Evolutionary conservation across 257 asterid species (phyloP).

Genomic region (Paulownia fortunei): DNA sequence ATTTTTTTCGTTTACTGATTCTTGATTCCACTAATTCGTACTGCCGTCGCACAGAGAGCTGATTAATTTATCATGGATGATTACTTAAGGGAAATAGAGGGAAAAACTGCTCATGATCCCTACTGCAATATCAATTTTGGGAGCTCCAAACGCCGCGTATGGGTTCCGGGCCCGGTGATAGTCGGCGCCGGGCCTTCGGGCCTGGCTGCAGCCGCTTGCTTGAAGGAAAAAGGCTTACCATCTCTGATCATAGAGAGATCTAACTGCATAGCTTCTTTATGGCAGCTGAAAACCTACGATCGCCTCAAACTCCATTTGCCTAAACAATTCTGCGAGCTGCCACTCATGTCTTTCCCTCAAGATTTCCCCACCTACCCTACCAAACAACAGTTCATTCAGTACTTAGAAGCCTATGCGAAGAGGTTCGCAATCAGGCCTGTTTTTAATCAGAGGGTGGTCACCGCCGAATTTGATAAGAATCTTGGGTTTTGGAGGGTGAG

Average conservation of each 20-base stretch:
- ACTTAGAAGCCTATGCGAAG: slow-evolving; percentile 63
- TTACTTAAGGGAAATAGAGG: slow-evolving; percentile 57
- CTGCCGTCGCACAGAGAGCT: background rate
- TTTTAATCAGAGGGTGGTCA: slow-evolving; percentile 53
- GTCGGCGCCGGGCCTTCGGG: slow-evolving; percentile 94
- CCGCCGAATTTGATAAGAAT: slow-evolving; percentile 54
- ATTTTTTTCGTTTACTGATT: background rate
- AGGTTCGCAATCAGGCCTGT: slow-evolving; percentile 64
- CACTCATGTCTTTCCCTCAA: slow-evolving; percentile 71
- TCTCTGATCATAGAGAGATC: slow-evolving; percentile 73
- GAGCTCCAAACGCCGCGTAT: slow-evolving; percentile 29
- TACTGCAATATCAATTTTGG: slow-evolving; percentile 22
- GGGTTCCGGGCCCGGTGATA: slow-evolving; percentile 68
- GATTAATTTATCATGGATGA: slow-evolving; percentile 28
- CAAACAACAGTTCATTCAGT: slow-evolving; percentile 67
- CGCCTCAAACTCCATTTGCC: slow-evolving; percentile 86
- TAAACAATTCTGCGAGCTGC: slow-evolving; percentile 81
- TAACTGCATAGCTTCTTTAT: slow-evolving; percentile 76
- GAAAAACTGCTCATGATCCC: slow-evolving; percentile 64
- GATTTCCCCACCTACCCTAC: slow-evolving; percentile 79
- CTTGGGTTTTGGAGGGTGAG: slow-evolving; percentile 63
- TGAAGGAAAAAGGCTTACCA: slow-evolving; percentile 58
- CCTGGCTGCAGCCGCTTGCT: slow-evolving; percentile 79
- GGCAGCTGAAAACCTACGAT: slow-evolving; percentile 86
- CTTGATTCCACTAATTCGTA: background rate